Conservation (phyloP, 73 alveolate genomes). For the Paramecium octaurelia region DNA sequence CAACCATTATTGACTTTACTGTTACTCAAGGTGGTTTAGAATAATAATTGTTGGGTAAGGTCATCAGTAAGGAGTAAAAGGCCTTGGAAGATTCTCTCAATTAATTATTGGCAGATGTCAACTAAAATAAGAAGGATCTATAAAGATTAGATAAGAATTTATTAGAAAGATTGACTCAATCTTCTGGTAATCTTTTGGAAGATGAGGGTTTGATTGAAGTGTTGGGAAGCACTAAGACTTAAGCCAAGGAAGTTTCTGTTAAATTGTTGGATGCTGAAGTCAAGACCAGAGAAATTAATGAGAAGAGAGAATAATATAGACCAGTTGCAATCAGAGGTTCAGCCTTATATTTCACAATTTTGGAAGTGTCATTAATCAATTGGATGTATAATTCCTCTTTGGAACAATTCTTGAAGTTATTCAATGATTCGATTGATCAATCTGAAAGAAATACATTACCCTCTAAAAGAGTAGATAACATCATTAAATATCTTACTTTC, state of each 20-base stretch:
- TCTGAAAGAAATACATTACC: conserved; percentile 87
- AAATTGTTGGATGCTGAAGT: conserved; percentile 97
- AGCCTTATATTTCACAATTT: conserved; percentile 92
- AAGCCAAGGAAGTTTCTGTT: conserved; percentile 98
- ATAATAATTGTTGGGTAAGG: conserved; percentile 87
- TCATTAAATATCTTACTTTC: conserved; percentile 80
- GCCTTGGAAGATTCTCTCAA: conserved; percentile 98
- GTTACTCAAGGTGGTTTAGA: conserved; percentile 99
- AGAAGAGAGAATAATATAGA: conserved; percentile 99
- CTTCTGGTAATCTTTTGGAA: conserved; percentile 98
- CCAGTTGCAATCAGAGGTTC: conserved; percentile 99
- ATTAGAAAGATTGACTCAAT: conserved; percentile 96
- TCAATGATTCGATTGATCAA: conserved; percentile 93
- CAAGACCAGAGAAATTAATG: conserved; percentile 96
- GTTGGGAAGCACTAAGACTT: conserved; percentile 97
- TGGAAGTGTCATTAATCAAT: conserved; percentile 93
- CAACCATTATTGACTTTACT: conserved; percentile 99
- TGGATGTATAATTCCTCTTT: conserved; percentile 99
- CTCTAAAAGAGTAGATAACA: conserved; percentile 92
- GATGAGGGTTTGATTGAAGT: conserved; percentile 98
- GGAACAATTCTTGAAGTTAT: conserved; percentile 97
- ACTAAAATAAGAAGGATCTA: conserved; percentile 77
- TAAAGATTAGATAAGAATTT: conserved; percentile 63
- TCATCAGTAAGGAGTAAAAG: conserved; percentile 90
- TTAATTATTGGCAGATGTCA: conserved; percentile 82